Conservation (phyloP, 2,329 filamentous ascomycete genomes). For the Keithomyces neogunnii region DNA sequence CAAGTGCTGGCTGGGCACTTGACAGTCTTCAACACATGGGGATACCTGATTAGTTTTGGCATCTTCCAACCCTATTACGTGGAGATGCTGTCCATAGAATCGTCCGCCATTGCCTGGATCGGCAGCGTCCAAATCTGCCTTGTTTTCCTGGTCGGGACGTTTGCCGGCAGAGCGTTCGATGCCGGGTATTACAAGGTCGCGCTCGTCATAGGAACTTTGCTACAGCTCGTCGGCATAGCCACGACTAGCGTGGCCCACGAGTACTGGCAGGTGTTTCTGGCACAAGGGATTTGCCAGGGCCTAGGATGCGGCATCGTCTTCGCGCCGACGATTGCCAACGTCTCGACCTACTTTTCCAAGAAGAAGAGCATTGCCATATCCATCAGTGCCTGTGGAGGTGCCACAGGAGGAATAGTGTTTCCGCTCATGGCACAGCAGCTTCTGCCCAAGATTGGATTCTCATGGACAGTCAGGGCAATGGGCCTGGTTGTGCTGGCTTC, state of each 20-base stretch:
- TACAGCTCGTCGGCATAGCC: conserved; percentile 39
- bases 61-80: conserved; percentile 32
- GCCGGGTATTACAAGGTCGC: conserved; percentile 28
- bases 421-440: conserved; percentile 48
- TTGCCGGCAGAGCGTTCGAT: conserved; percentile 33
- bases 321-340: conserved; percentile 42
- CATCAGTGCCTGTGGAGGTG: conserved; percentile 49
- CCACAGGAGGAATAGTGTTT: conserved; percentile 55
- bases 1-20: conserved; percentile 30
- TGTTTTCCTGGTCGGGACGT: conserved; percentile 29
- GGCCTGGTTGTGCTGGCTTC: conserved; percentile 49
- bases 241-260: conserved; percentile 31
- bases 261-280: conserved; percentile 41
- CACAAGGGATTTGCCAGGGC: conserved; percentile 49
- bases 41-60: conserved; percentile 30
- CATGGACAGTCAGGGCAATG: conserved; percentile 55
- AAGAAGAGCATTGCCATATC: conserved; percentile 53
- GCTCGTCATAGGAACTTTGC: conserved; percentile 24
- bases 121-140: conserved; percentile 38
- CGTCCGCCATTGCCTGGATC: conserved; percentile 38
- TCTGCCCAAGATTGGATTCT: conserved; percentile 51
- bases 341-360: conserved; percentile 53
- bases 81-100: conserved; percentile 18
- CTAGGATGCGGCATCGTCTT: conserved; percentile 48
- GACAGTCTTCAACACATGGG: conserved; percentile 28